Conservation (phyloP, 2,329 filamentous ascomycete species). For the Xylariaceae sp. region DNA sequence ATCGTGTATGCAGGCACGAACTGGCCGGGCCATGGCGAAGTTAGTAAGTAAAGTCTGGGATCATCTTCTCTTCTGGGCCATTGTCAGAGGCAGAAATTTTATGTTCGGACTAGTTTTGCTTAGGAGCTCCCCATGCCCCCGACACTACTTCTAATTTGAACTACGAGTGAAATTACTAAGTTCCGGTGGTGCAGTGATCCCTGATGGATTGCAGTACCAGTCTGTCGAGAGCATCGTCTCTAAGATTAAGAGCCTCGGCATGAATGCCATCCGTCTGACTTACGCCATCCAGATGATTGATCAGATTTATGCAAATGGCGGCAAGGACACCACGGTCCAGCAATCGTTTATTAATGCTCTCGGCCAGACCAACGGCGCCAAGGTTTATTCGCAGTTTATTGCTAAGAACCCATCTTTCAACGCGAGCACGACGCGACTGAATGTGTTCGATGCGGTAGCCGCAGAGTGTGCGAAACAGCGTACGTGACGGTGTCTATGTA, state of each 20-base stretch:
- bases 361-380: constrained; percentile 59
- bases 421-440: constrained; percentile 52
- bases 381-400: constrained; percentile 57
- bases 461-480: constrained; percentile 59
- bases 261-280: constrained; percentile 68
- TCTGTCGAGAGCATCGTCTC: constrained; percentile 61
- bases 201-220: constrained; percentile 67
- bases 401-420: constrained; percentile 63
- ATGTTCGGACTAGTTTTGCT: not conserved
- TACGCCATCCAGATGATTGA: constrained; percentile 71
- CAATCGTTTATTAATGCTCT: constrained; percentile 52
- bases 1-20: constrained; percentile 63
- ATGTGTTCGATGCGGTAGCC: constrained; percentile 67
- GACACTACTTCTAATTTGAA: not conserved
- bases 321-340: constrained; percentile 52
- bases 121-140: not conserved
- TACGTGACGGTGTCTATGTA: not conserved
- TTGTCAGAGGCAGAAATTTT: not conserved
- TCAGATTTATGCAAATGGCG: constrained; percentile 57
- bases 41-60: constrained; percentile 43
- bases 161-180: not conserved
- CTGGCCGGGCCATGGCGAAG: constrained; percentile 65
- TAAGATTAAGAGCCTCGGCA: constrained; percentile 63
- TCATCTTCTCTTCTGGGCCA: not conserved
- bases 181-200: constrained; percentile 51